These are phyloP conservation scores for Pinus tabuliformis DNA, from an alignment of 75 land plant species.

Conservation along the genomic window DNA sequence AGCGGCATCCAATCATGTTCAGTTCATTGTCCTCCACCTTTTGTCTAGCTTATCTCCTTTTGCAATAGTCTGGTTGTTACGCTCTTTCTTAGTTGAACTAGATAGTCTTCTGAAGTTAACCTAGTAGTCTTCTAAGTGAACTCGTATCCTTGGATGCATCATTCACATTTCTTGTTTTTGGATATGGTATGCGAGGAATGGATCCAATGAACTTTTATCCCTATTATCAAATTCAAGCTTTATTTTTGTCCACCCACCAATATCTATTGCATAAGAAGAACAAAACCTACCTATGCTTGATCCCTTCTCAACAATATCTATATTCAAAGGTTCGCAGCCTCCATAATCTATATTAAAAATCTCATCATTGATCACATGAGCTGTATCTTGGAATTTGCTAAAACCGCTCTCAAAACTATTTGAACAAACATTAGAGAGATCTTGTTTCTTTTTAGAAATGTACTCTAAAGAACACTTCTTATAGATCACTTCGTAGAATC, in stretches of 20 bases:
- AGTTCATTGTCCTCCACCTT: too few relatives aligned
- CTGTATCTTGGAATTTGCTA: slow-evolving; percentile 45
- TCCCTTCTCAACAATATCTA: slow-evolving; percentile 58
- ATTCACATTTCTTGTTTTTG: slow-evolving; percentile 22
- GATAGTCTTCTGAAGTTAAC: too few relatives aligned
- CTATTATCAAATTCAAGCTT: background rate
- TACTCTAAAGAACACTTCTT: slow-evolving; percentile 4
- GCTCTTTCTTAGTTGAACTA: too few relatives aligned
- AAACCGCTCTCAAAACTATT: slow-evolving; percentile 58
- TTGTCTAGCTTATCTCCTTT: too few relatives aligned
- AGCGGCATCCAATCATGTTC: too few relatives aligned
- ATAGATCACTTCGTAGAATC: slow-evolving; percentile 23
- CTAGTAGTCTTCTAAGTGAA: background rate
- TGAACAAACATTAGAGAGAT: slow-evolving; percentile 51
- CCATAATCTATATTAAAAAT: slow-evolving; percentile 16
- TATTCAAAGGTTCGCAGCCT: background rate
- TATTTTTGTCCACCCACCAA: slow-evolving; percentile 19
- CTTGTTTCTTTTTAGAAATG: slow-evolving; percentile 19
- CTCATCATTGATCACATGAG: slow-evolving; percentile 17
- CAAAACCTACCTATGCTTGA: slow-evolving; percentile 63
- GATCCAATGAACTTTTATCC: slow-evolving; percentile 13
- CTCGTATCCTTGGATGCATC: slow-evolving; percentile 3
- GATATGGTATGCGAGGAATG: slow-evolving; percentile 20
- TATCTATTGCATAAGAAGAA: slow-evolving; percentile 55
- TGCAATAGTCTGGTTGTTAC: too few relatives aligned